Conservation (phyloP, 257 asterid species). For the Salvia rosmarinus region DNA sequence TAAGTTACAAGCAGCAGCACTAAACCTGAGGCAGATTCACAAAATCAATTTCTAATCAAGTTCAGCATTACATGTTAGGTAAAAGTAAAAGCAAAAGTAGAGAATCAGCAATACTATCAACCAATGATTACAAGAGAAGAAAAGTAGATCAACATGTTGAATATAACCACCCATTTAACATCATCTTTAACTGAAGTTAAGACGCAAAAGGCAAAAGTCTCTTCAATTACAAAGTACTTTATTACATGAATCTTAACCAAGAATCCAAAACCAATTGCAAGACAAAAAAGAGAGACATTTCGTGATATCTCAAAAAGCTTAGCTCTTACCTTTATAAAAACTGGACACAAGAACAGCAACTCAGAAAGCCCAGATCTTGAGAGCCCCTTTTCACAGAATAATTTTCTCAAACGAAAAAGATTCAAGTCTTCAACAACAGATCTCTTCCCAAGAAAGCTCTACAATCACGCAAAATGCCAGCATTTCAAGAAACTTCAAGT, state of each 20-base stretch:
- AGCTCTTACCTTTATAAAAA: constrained; percentile 51
- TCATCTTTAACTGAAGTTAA: constrained; percentile 27
- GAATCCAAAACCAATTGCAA: constrained; percentile 6
- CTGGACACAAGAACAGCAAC: constrained; percentile 34
- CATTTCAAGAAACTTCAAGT: neutral
- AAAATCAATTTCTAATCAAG: neutral
- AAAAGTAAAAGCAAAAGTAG: neutral
- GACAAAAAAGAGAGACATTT: neutral
- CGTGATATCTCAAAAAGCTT: constrained; percentile 21
- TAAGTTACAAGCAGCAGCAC: neutral
- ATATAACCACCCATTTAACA: constrained; percentile 42
- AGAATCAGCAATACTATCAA: constrained; percentile 2
- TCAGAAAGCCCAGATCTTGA: constrained; percentile 71
- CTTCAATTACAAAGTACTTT: constrained; percentile 5
- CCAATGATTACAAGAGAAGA: constrained; percentile 26
- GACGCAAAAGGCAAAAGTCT: constrained; percentile 1
- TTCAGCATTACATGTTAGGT: neutral
- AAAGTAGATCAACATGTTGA: constrained; percentile 36
- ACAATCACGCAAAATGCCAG: neutral
- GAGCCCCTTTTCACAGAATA: constrained; percentile 44
- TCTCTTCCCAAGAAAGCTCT: constrained; percentile 50
- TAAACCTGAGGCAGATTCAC: constrained; percentile 22
- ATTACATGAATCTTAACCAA: constrained; percentile 29
- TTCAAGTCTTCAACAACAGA: constrained; percentile 43
- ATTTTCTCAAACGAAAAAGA: constrained; percentile 32